Conservation (phyloP, 2,329 filamentous ascomycete genomes). For the Coniochaeta prunicola region DNA sequence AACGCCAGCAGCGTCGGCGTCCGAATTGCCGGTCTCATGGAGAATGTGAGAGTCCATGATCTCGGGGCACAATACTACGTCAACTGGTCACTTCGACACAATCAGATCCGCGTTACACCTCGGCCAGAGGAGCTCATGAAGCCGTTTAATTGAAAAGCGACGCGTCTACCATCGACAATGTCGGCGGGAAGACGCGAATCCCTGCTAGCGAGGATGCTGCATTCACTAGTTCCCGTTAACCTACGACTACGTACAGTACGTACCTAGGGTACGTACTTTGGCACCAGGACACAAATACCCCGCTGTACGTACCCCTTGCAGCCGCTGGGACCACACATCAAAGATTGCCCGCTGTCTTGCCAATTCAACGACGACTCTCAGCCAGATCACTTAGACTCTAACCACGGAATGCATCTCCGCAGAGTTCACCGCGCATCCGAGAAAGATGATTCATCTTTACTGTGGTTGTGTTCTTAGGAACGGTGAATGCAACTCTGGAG, state of each 20-base stretch:
- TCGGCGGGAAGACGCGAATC: neutral
- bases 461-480: too few species aligned
- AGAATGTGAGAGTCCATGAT: neutral
- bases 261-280: too few species aligned
- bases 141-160: neutral
- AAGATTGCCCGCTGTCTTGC: neutral
- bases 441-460: too few species aligned
- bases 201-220: neutral
- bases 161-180: neutral
- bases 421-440: too few species aligned
- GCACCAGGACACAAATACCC: too few species aligned
- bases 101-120: too few species aligned
- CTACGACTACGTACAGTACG: neutral
- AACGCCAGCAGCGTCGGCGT: neutral
- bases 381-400: too few species aligned
- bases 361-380: too few species aligned
- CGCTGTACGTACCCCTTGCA: too few species aligned
- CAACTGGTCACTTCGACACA: neutral
- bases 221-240: neutral
- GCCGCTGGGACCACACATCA: too few species aligned
- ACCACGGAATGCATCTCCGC: too few species aligned
- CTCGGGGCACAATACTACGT: neutral
- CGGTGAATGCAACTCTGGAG: neutral
- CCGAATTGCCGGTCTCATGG: neutral
- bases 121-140: neutral